Conservation (phyloP, 371 early-diverging fungal genomes). For the Rhizomucor miehei region DNA sequence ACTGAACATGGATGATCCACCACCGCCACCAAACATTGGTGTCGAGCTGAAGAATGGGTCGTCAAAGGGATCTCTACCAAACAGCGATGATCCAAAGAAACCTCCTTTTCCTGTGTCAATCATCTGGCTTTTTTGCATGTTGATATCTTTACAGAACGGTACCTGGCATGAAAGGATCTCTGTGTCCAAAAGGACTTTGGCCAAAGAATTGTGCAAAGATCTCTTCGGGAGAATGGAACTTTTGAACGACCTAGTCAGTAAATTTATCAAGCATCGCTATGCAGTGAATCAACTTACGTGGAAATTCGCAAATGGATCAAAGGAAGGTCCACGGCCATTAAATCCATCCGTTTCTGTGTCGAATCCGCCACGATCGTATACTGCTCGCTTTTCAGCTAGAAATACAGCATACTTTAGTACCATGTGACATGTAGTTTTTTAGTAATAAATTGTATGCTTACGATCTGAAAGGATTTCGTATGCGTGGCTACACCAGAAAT, state of each 20-base stretch:
- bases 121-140: constrained; percentile 3
- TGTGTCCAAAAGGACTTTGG: constrained; percentile 25
- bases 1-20: not conserved
- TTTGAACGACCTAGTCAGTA: not conserved
- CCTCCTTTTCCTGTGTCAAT: not conserved
- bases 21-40: constrained; percentile 11
- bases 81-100: not conserved
- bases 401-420: constrained; percentile 1
- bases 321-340: not conserved
- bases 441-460: constrained; percentile 14
- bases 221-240: constrained; percentile 50
- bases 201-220: constrained; percentile 44
- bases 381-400: constrained; percentile 34
- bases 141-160: constrained; percentile 8
- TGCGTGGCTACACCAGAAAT: constrained; percentile 29
- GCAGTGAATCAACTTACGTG: constrained; percentile 12
- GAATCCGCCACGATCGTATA: constrained; percentile 29
- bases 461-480: constrained; percentile 52
- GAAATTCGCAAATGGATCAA: constrained; percentile 27
- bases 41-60: constrained; percentile 3
- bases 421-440: not conserved
- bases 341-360: not conserved
- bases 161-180: constrained; percentile 1
- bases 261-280: not conserved
- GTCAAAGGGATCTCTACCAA: constrained; percentile 5